Percentiles rank a stretch among this genome's conserved stretches.
These are phyloP conservation scores for Microcera coccophila DNA, from an alignment of 2,329 filamentous ascomycete species.

Conservation along the genomic window DNA sequence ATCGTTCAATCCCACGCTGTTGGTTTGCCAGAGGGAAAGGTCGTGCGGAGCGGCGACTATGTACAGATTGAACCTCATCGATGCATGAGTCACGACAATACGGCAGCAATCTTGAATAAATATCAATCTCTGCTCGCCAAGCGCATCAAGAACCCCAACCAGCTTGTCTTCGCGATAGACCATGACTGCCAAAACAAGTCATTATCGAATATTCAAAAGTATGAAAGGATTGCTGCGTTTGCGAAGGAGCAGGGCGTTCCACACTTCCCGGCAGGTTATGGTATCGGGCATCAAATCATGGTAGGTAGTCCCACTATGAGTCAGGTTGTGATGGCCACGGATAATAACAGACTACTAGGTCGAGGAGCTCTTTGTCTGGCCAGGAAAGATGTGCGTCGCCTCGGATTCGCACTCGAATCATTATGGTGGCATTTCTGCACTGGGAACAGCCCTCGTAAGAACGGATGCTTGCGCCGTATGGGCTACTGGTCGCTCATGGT, in stretches of 20 bases:
- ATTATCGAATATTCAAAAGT: constrained; percentile 77
- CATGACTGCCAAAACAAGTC: constrained; percentile 85
- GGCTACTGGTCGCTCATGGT: constrained; percentile 71
- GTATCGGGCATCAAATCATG: constrained; percentile 92
- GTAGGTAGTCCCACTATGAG: constrained; percentile 66
- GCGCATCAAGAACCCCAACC: constrained; percentile 63
- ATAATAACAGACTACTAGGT: constrained; percentile 7
- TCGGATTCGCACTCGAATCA: constrained; percentile 75
- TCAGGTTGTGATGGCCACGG: background rate
- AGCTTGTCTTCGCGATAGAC: constrained; percentile 69
- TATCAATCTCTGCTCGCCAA: constrained; percentile 65
- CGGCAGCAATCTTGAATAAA: constrained; percentile 58
- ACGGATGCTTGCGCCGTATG: constrained; percentile 85
- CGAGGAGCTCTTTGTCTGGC: constrained; percentile 68
- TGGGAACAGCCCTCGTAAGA: constrained; percentile 74
- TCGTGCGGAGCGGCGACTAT: constrained; percentile 72
- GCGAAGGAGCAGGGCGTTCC: constrained; percentile 71
- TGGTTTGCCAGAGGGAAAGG: constrained; percentile 70
- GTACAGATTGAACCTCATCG: constrained; percentile 59
- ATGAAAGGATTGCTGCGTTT: constrained; percentile 80
- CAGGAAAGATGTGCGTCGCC: constrained; percentile 75
- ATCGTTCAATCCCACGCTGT: constrained; percentile 80
- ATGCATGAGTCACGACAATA: constrained; percentile 87
- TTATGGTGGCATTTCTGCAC: constrained; percentile 58
- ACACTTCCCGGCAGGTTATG: constrained; percentile 72